A percentile compares a stretch with the other conserved stretches of the same genome.
phyloP scores from a whole-genome alignment of 345 rosid species.

The Pugionium dolabratum region DNA sequence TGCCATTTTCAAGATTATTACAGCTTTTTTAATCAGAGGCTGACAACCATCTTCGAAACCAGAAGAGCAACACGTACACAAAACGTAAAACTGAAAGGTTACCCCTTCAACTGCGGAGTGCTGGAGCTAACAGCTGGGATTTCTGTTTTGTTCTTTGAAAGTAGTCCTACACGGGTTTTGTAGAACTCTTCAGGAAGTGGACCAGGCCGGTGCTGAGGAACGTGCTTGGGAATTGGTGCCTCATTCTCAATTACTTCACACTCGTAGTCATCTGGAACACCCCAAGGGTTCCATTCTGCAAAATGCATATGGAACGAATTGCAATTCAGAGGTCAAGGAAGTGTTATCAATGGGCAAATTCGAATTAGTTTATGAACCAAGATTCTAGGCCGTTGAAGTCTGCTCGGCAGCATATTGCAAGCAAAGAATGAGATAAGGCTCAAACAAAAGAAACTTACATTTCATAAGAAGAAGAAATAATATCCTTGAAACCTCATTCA shows the following conservation, averaged over 20 bases:
- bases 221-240: slow-evolving; percentile 90
- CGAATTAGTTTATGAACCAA: not conserved
- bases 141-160: slow-evolving; percentile 29
- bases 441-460: not conserved
- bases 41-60: slow-evolving; percentile 16
- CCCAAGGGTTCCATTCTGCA: slow-evolving; percentile 99
- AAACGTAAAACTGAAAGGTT: slow-evolving; percentile 27
- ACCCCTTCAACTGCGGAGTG: slow-evolving; percentile 54
- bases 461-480: slow-evolving; percentile 11
- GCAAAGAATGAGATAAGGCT: slow-evolving; percentile 2
- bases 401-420: not conserved
- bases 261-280: slow-evolving; percentile 90
- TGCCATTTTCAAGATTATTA: slow-evolving; percentile 31
- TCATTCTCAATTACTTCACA: slow-evolving; percentile 91
- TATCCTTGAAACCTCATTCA: not conserved
- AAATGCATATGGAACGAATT: not conserved
- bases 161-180: slow-evolving; percentile 62
- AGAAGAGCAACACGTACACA: slow-evolving; percentile 22
- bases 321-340: not conserved
- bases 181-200: slow-evolving; percentile 93
- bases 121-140: slow-evolving; percentile 52
- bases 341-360: not conserved
- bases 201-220: slow-evolving; percentile 91
- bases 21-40: slow-evolving; percentile 23
- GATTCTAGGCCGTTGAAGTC: not conserved